These are phyloP conservation scores for Guyanaporus albipodus DNA, from an alignment of 768 basidiomycete genomes.

Conservation along the genomic window DNA sequence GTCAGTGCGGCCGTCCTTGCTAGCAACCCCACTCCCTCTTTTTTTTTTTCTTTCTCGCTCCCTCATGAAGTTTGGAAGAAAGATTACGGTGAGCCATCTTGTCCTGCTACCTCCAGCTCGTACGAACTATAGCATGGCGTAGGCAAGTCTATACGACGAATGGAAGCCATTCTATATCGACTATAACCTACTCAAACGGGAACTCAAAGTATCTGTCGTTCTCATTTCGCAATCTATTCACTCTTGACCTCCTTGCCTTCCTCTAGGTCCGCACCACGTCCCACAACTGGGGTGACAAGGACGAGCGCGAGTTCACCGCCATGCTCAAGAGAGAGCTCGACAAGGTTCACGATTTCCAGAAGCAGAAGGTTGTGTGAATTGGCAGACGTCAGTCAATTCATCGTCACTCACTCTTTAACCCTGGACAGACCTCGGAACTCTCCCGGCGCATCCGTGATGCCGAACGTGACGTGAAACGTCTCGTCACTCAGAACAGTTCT, in stretches of 20 bases:
- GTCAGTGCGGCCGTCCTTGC: neutral
- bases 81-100: constrained; percentile 56
- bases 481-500: constrained; percentile 57
- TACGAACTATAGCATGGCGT: neutral
- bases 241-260: neutral
- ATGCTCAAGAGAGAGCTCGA: constrained; percentile 84
- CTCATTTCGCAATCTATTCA: neutral
- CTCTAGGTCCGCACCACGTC: constrained; percentile 49
- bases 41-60: neutral
- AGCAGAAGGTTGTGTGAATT: constrained; percentile 60
- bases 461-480: constrained; percentile 72
- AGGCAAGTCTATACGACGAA: constrained; percentile 85
- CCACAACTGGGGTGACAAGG: constrained; percentile 65
- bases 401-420: neutral
- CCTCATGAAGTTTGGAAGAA: constrained; percentile 77
- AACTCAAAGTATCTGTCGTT: constrained; percentile 63
- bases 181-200: constrained; percentile 85
- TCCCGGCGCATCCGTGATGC: constrained; percentile 77
- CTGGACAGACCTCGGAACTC: constrained; percentile 69
- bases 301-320: constrained; percentile 78
- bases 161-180: constrained; percentile 90
- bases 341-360: constrained; percentile 94
- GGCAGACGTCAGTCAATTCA: neutral
- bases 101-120: neutral
- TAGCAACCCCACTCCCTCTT: no score